Evolutionary conservation across 805 yeast genomes (phyloP), one percentile per base, ranked within the genome.

Genomic region (Wickerhamiella occidentalis): DNA sequence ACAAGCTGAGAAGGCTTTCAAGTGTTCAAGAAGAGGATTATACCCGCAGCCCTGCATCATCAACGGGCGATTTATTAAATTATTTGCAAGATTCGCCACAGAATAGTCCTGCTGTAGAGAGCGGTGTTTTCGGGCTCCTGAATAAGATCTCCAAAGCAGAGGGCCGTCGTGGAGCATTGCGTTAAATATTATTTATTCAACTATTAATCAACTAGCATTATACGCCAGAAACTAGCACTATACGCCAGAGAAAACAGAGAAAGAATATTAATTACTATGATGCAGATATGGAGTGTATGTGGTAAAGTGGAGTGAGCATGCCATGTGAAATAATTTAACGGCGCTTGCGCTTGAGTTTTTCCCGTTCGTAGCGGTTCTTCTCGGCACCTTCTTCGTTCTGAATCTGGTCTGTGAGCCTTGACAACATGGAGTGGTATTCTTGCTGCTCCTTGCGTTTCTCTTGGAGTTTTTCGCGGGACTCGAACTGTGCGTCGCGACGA

Each of bases 361-460:
- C 96, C 53, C 87, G 75, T 62, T 87, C 96, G 65, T 90, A 90
- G 58, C 80, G 80, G 64, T 92, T 88, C 73, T 85, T 84, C 62
- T 86, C 96, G 4, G 92, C 85, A 61, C 97, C 97, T 71, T 90
- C 96, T 58, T 82, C 87, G 3, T 96, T 87, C 54, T 83, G 84
- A 60, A 92, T 85, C 49, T 88, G 77, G 58, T 88, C 84, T 63
- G 82, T 79, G 62, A 92, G 81, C 56, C 76, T 76, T 40, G 94
- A 83, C 86, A 92, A 85, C 72, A 85, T 88, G 56, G 79, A 74
- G 65, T 92, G 97, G 64, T 92, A 92, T 8, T 76, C 88, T 38
- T 75, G 75, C 59, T 85, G 80, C 59, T 77, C 78, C 49, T 72
- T 69, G 66, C 85, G 83, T 76, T 85, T 84, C 62, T 79, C 87